phyloP scores from a whole-genome alignment of 2,329 filamentous ascomycete genomes.

The Epichloe bromicola region DNA sequence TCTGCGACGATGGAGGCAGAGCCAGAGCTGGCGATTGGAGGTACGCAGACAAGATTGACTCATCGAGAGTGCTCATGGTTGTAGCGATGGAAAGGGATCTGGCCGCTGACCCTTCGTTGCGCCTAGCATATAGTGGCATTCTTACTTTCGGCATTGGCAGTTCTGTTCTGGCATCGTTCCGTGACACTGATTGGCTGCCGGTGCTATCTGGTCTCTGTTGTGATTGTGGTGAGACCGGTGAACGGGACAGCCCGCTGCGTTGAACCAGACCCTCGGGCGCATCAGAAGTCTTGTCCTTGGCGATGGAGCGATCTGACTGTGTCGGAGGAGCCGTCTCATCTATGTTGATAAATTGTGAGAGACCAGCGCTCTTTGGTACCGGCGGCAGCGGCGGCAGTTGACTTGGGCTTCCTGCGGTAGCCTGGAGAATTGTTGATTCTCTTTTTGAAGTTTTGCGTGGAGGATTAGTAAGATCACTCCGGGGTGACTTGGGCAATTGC shows the following conservation, averaged over 20 bases:
- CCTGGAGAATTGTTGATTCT: background rate
- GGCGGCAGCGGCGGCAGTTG: background rate
- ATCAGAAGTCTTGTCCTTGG: background rate
- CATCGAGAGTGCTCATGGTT: conserved; percentile 6
- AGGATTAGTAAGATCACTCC: background rate
- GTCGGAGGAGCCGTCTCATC: background rate
- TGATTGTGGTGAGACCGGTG: background rate
- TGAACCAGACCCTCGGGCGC: background rate
- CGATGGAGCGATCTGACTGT: background rate
- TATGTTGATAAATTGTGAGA: too few species aligned
- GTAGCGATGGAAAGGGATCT: conserved; percentile 18
- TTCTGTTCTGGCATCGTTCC: background rate
- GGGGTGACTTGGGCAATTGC: background rate
- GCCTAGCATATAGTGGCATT: background rate
- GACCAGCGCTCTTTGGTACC: background rate
- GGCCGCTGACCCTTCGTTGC: background rate
- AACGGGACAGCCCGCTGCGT: too few species aligned
- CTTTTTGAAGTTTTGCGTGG: background rate
- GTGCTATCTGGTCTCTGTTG: background rate
- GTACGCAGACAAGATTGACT: conserved; percentile 2
- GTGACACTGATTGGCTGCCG: background rate
- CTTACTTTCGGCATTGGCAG: background rate
- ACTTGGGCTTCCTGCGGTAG: background rate
- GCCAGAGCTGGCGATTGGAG: conserved; percentile 1
- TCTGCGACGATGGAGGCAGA: conserved; percentile 8